Evolutionary conservation across 108 stramenopile species (phyloP), one percentile per base, ranked within the genome.

Genomic region (Craspedostauros australis): DNA sequence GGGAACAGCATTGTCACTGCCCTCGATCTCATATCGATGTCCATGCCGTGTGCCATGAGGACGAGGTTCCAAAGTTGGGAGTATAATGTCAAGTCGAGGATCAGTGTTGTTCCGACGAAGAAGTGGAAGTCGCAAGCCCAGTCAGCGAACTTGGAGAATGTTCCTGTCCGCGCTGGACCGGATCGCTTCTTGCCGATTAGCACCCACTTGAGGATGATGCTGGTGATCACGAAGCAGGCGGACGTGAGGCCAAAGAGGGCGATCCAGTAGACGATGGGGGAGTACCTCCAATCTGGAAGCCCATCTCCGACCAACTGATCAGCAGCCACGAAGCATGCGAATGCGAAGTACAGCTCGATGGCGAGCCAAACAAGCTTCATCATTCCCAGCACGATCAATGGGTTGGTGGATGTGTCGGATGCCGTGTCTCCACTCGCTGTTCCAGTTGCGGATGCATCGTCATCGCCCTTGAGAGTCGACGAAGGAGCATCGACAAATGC

Each of bases 201-300:
- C 3, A 36, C 15, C 50, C 50, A 52, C 37, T 52, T 52, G 9
- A 52, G 36, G 4, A 52, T 15, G 9, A 52, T 14, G 22, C 50
- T 37, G 20, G 32, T 37, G 15, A 32, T 4, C 4, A 52, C 16
- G 5, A 18, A 34, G n/a, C 9, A 16, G 12, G 5, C 4, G 18
- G 31, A 21, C 5, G 22, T 16, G 20, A 15, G 19, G 4, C 18
- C 5, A 34, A 52, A 2, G 3, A 52, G 32, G 21, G 37, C 16
- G 12, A 8, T 18, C 30, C 30, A 52, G 16, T 18, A 16, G 31
- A 52, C 9, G 12, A 52, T 21, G 5, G 39, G 6, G 16, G 32
- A 16, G 37, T 52, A 52, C 15, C 50, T 52, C 50, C 50, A 52
- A 4, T 36, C 4, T 52, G 50, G 32, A 15, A 52, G 34, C 5